Base-by-base conservation (phyloP, 164 flowering plant species). In the Nelumbo lutea region DNA sequence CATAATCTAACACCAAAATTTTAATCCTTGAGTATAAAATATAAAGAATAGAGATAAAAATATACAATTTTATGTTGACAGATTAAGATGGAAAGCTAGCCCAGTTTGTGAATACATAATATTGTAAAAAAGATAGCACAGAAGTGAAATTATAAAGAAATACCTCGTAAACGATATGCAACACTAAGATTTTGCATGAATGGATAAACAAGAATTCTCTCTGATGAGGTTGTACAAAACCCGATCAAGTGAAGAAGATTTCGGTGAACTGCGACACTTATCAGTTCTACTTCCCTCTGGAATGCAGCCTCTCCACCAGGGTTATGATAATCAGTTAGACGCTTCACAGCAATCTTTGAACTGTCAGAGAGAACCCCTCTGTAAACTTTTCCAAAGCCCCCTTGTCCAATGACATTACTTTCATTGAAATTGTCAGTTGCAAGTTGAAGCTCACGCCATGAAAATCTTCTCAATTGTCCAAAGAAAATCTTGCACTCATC, bases 301-400 rank as follows among this genome's bases (percentile, higher is more conserved):
- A 85, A 85, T 63, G 83, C 86, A 65, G 82, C 81, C 76, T 85
- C 85, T 52, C 88, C 88, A 51, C 85, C 86, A 62, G 78, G 77
- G 65, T 78, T 79, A 68, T 79, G 77, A 67, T 83, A 79, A 65
- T 86, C 87, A 44, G 76, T 84, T 59, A 87, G 62, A 61, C 91
- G 79, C 74, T 87, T 87, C 41, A 84, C 84, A n/a, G 91, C 91
- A 67, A 87, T 81, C 62, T 79, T 72, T n/a, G 81, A 80, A 38
- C 70, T 68, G 72, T 74, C 76, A 39, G 68, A 45, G 57, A 77
- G 83, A 70, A 72, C 65, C 51, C 88, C 87, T 62, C 75, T 83
- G 73, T 84, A 86, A 5, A 86, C 88, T 65, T 84, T 79, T 45
- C 85, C 87, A 73, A 83, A 87, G 6, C 92, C 92, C 56, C 89